These are phyloP conservation scores for Globisporangium viniferum DNA, from an alignment of 352 stramenopile species.

Conservation along the genomic window DNA sequence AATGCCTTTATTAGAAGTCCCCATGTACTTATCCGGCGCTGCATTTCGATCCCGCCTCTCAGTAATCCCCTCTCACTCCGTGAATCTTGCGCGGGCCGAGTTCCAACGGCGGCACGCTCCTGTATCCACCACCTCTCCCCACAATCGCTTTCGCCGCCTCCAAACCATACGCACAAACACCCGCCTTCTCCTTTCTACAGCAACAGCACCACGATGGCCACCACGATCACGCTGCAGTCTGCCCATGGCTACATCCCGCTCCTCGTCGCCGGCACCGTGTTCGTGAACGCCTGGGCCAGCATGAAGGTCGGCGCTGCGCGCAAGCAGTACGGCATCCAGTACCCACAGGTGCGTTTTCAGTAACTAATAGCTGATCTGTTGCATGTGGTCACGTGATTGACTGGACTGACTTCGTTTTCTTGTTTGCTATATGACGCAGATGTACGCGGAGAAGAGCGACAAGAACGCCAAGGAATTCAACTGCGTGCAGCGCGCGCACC, in stretches of 20 bases:
- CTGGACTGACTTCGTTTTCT: neutral
- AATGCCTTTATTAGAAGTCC: neutral
- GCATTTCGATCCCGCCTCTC: neutral
- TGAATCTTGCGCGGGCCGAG: neutral
- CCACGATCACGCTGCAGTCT: conserved; percentile 3
- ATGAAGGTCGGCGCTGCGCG: conserved; percentile 20
- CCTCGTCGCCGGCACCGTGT: conserved; percentile 1
- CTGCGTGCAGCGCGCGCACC: conserved; percentile 89
- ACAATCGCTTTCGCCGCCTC: neutral
- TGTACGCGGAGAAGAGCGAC: conserved; percentile 87
- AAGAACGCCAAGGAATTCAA: conserved; percentile 91
- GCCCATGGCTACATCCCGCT: conserved; percentile 19
- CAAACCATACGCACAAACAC: neutral
- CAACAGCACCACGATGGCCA: neutral
- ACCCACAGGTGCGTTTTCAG: conserved; percentile 11
- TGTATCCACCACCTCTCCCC: neutral
- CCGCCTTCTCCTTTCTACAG: no score
- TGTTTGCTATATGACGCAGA: conserved; percentile 25
- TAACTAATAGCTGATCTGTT: no score
- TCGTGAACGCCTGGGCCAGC: conserved; percentile 17
- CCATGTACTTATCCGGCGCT: neutral
- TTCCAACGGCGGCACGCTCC: no score
- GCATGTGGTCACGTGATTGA: neutral
- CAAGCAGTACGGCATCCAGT: conserved; percentile 11
- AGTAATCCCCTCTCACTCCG: neutral